Evolutionary conservation across 306 rosid genomes (phyloP).

Genomic region (Cucumis melo): DNA sequence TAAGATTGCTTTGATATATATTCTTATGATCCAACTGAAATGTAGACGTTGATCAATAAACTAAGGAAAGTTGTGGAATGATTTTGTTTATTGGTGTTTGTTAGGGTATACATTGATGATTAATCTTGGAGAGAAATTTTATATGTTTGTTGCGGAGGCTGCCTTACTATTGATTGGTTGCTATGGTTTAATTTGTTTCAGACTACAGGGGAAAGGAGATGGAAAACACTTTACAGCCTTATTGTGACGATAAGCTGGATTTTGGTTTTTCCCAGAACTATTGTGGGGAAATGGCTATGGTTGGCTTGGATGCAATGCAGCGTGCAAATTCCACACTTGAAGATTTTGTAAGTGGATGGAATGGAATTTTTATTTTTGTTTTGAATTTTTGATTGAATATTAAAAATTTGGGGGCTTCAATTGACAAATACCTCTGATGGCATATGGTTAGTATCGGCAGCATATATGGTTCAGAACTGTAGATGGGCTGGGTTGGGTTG

Average conservation of each 20-base stretch:
- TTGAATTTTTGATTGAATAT: no score
- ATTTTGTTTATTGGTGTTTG: neutral
- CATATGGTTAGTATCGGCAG: neutral
- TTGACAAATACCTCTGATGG: neutral
- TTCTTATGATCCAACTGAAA: neutral
- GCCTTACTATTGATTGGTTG: neutral
- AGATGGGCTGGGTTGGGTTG: neutral
- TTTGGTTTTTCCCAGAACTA: slow-evolving; percentile 9
- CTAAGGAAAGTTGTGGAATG: neutral
- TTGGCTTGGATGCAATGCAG: slow-evolving; percentile 68
- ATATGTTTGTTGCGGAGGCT: neutral
- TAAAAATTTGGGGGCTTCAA: neutral
- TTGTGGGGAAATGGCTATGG: slow-evolving; percentile 31
- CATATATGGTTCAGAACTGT: neutral
- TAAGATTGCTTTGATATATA: neutral
- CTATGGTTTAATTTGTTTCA: slow-evolving; percentile 1
- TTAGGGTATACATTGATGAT: neutral
- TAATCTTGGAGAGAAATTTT: neutral
- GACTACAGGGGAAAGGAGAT: slow-evolving; percentile 25
- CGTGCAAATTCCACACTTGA: slow-evolving; percentile 86
- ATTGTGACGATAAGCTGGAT: slow-evolving; percentile 16
- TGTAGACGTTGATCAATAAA: neutral
- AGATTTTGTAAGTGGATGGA: slow-evolving; percentile 65
- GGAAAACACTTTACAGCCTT: slow-evolving; percentile 18
- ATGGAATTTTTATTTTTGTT: neutral